Evolutionary conservation across 805 yeast genomes (phyloP).

Genomic region (Saccharomycodes ludwigii): DNA sequence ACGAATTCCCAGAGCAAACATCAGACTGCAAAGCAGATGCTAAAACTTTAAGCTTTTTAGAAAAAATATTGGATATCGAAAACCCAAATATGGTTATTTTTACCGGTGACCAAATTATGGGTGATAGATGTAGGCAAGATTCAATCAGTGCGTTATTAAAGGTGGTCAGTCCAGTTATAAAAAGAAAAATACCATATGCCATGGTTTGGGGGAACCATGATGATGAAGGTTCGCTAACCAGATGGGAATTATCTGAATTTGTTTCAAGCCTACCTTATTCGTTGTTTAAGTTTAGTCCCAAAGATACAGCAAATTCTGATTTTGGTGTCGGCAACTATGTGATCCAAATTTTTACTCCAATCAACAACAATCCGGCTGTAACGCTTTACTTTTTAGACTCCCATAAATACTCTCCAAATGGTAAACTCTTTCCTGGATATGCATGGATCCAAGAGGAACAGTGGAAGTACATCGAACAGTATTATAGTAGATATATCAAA

Average conservation of each 20-base stretch:
- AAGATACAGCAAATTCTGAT: constrained; percentile 28
- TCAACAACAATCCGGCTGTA: constrained; percentile 31
- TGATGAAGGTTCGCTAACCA: constrained; percentile 62
- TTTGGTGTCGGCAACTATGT: constrained; percentile 80
- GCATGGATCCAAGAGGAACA: constrained; percentile 75
- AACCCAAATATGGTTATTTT: constrained; percentile 75
- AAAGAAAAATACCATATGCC: constrained; percentile 68
- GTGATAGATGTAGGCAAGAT: constrained; percentile 59
- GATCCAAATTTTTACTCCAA: constrained; percentile 35
- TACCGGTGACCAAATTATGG: constrained; percentile 89
- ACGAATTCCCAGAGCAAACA: constrained; percentile 46
- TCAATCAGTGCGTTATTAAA: constrained; percentile 74
- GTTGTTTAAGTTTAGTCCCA: constrained; percentile 49
- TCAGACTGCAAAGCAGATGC: constrained; percentile 65
- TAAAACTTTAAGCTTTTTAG: constrained; percentile 50
- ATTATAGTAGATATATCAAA: constrained; percentile 23
- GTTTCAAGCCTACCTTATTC: constrained; percentile 55
- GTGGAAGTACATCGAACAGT: constrained; percentile 39
- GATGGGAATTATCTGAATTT: constrained; percentile 49
- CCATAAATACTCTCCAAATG: constrained; percentile 58
- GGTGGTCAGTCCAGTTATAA: constrained; percentile 56
- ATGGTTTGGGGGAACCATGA: constrained; percentile 89
- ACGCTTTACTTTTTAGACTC: constrained; percentile 72
- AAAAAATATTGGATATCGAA: constrained; percentile 56
- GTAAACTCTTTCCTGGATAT: constrained; percentile 65